phyloP scores from a whole-genome alignment of 1,139 yeast genomes.

The Saccharomyces hybrid region DNA sequence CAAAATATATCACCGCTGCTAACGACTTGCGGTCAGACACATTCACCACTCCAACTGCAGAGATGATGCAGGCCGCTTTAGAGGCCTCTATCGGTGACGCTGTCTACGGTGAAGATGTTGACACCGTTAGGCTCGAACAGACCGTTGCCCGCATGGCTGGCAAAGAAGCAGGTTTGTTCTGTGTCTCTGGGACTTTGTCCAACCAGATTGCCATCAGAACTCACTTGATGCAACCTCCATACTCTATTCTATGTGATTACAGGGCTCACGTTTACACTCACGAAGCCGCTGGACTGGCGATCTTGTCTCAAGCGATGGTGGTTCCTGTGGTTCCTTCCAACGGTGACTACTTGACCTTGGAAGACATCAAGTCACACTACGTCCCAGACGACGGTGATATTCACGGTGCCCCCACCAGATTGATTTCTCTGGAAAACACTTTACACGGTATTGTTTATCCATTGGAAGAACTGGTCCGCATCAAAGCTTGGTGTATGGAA shows the following conservation, averaged over 20 bases:
- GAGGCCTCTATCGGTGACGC: slow-evolving; percentile 74
- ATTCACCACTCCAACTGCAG: slow-evolving; percentile 80
- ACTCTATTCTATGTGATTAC: slow-evolving; percentile 74
- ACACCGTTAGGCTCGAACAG: slow-evolving; percentile 58
- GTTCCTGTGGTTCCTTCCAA: slow-evolving; percentile 72
- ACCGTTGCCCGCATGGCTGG: slow-evolving; percentile 68
- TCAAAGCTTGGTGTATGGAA: slow-evolving; percentile 62
- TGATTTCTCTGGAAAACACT: slow-evolving; percentile 82
- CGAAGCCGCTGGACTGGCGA: slow-evolving; percentile 90
- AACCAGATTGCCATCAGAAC: slow-evolving; percentile 82
- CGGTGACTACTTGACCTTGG: slow-evolving; percentile 69
- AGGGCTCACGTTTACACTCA: slow-evolving; percentile 76
- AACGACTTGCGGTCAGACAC: slow-evolving; percentile 81
- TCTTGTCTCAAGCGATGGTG: slow-evolving; percentile 88
- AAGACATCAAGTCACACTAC: slow-evolving; percentile 58
- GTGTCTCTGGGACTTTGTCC: slow-evolving; percentile 85
- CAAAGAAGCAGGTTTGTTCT: slow-evolving; percentile 74
- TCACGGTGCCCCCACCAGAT: slow-evolving; percentile 83
- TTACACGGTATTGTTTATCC: slow-evolving; percentile 80
- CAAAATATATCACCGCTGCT: slow-evolving; percentile 33
- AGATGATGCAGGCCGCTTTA: slow-evolving; percentile 60
- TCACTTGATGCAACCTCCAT: slow-evolving; percentile 78
- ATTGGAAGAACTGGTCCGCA: slow-evolving; percentile 65
- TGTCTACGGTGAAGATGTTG: slow-evolving; percentile 76
- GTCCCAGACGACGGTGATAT: slow-evolving; percentile 77